Evolutionary conservation across 2,329 filamentous ascomycete species (phyloP).

Genomic region (Ascochyta pisi): DNA sequence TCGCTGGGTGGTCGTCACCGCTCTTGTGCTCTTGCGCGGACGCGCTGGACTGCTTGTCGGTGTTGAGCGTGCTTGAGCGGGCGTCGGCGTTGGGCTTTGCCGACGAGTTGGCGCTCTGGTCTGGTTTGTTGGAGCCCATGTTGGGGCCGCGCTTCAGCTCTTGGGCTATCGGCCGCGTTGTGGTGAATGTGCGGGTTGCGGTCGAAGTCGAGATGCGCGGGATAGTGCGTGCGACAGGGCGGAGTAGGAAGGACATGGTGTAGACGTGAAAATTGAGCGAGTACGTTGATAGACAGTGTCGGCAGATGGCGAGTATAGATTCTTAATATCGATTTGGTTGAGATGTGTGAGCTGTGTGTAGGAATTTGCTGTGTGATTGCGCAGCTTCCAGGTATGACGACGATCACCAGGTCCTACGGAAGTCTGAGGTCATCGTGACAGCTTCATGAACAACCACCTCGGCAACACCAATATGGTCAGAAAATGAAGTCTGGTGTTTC

Average conservation of each 20-base stretch:
- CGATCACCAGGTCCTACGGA: constrained; percentile 2
- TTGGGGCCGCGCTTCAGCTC: constrained; percentile 29
- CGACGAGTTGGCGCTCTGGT: constrained; percentile 27
- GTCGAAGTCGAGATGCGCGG: background rate
- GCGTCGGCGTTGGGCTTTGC: constrained; percentile 31
- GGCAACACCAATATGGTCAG: background rate
- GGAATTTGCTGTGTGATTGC: background rate
- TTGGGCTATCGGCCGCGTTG: background rate
- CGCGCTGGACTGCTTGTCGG: constrained; percentile 41
- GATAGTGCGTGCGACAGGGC: background rate
- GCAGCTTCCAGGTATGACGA: background rate
- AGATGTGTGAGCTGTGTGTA: background rate
- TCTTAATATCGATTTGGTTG: background rate
- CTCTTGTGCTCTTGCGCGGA: constrained; percentile 35
- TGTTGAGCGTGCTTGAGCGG: constrained; percentile 35
- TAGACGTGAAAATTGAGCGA: background rate
- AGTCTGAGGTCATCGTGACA: constrained; percentile 31
- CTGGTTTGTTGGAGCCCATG: constrained; percentile 29
- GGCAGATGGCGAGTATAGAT: background rate
- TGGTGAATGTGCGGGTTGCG: constrained; percentile 14
- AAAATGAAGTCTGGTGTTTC: too few relatives aligned
- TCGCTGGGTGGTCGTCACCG: constrained; percentile 47
- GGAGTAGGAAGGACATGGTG: constrained; percentile 11
- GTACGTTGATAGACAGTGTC: background rate
- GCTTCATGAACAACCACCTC: background rate